Evolutionary conservation across 495 filamentous ascomycete genomes (phyloP).

Genomic region (Penicillium bovifimosum): DNA sequence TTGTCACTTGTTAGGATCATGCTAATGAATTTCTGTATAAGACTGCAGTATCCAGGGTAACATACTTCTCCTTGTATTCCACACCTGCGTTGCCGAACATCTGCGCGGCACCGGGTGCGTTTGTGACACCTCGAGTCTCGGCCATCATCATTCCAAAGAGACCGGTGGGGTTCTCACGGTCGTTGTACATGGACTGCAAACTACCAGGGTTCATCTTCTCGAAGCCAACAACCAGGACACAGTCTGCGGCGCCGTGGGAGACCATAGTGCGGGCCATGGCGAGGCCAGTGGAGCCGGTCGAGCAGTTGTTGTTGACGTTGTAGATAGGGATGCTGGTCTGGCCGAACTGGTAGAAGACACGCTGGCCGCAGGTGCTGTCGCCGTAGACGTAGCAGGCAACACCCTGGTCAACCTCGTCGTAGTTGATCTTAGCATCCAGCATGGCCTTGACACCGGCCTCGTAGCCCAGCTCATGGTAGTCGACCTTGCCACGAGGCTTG

Average conservation of each 20-base stretch:
- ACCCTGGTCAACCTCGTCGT: conserved; percentile 93
- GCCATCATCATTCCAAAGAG: conserved; percentile 73
- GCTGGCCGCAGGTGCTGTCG: conserved; percentile 90
- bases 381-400: conserved; percentile 98
- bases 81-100: conserved; percentile 93
- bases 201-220: conserved; percentile 97
- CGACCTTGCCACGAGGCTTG: conserved; percentile 85
- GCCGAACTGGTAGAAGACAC: conserved; percentile 98
- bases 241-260: conserved; percentile 72
- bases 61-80: conserved; percentile 93
- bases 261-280: conserved; percentile 80
- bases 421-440: conserved; percentile 90
- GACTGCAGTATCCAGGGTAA: background rate
- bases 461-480: conserved; percentile 69
- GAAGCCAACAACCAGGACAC: conserved; percentile 86
- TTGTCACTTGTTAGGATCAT: conserved; percentile 13
- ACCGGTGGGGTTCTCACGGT: conserved; percentile 70
- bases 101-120: conserved; percentile 81
- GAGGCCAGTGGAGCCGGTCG: conserved; percentile 84
- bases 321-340: conserved; percentile 94
- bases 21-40: background rate
- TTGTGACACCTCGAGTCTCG: conserved; percentile 69
- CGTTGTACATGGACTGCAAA: conserved; percentile 72
- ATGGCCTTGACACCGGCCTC: conserved; percentile 95
- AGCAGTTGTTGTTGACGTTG: conserved; percentile 99